Percentiles rank a stretch among this genome's conserved stretches.
Conservation (phyloP, 176 grass and related monocot species). For the Alloteropsis semialata region DNA sequence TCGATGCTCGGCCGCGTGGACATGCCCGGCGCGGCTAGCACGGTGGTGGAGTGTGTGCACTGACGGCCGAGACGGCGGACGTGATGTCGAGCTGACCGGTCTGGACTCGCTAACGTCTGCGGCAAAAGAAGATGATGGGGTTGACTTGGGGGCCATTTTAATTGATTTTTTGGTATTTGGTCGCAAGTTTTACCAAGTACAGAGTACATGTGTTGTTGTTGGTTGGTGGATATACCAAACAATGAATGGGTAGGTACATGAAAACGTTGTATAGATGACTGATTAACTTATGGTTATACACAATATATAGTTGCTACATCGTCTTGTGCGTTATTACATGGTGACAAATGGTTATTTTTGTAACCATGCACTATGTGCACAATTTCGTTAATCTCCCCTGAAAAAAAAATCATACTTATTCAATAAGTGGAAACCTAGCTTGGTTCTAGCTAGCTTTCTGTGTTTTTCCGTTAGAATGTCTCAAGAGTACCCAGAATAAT, state of each 20-base stretch:
- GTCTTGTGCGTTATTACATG: neutral
- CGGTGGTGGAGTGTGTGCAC: constrained; percentile 38
- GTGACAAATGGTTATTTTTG: neutral
- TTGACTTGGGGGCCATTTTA: neutral
- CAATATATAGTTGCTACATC: neutral
- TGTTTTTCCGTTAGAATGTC: too few relatives aligned
- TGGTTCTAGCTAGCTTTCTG: too few relatives aligned
- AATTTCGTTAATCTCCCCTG: too few relatives aligned
- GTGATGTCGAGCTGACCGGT: neutral
- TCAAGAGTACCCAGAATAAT: too few relatives aligned
- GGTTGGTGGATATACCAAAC: constrained; percentile 6
- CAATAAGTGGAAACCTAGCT: too few relatives aligned
- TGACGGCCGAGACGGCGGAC: neutral
- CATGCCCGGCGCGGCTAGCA: neutral
- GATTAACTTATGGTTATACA: constrained; percentile 1
- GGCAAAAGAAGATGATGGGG: neutral
- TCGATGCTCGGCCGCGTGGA: neutral
- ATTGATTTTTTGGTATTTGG: neutral
- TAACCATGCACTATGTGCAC: too few relatives aligned
- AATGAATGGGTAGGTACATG: neutral
- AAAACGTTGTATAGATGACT: neutral
- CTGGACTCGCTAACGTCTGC: neutral
- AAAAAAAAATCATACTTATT: too few relatives aligned
- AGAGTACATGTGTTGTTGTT: neutral
- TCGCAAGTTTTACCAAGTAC: constrained; percentile 30